Evolutionary conservation across 176 grass and related monocot genomes (phyloP), one percentile per base, ranked within the genome.

Genomic region (Oryza glumipatula): DNA sequence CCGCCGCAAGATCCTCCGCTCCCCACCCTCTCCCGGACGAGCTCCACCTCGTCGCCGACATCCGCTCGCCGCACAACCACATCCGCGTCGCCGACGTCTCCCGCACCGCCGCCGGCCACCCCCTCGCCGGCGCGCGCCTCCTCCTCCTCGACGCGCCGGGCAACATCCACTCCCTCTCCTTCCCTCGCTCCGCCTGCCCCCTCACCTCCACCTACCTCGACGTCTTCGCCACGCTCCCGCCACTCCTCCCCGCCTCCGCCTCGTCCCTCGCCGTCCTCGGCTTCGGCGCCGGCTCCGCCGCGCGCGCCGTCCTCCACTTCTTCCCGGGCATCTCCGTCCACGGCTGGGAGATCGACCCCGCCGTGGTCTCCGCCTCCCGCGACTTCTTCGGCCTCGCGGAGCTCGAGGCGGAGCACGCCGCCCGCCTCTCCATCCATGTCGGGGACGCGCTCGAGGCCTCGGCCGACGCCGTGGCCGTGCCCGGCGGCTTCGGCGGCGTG

Each of bases 71-170:
- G 0, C 35, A 95, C 86, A 95, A 95, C 74, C 78, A 90, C 82
- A 95, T 95, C 78, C 90, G 92, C 58, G 90, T 97, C 13, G 83
- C 93, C 73, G 86, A 97, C 72, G 94, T 97, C 54, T 97, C 92
- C 26, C 88, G 69, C 7, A 80, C 56, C 13, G 88, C 94, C 38
- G 78, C 86, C 58, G 80, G 81, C 16, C 95, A 97, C 66, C 88
- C 92, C 19, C 86, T 97, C 23, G 92, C 94, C 45, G 90, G 94
- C n/a, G 93, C 92, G 10, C 94, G 94, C 80, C 90, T 94, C 58
- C 92, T 97, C 43, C 94, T 97, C 67, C 92, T 97, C 12, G 94
- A 97, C 81, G 49, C n/a, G 3, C 92, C 92, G 3, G 92, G 92
- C 47, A 94, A 97, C 90, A 94, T 97, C 72, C 92, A 97, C 77